Conservation (phyloP, 2,329 filamentous ascomycete species). For the Canariomyces notabilis region DNA sequence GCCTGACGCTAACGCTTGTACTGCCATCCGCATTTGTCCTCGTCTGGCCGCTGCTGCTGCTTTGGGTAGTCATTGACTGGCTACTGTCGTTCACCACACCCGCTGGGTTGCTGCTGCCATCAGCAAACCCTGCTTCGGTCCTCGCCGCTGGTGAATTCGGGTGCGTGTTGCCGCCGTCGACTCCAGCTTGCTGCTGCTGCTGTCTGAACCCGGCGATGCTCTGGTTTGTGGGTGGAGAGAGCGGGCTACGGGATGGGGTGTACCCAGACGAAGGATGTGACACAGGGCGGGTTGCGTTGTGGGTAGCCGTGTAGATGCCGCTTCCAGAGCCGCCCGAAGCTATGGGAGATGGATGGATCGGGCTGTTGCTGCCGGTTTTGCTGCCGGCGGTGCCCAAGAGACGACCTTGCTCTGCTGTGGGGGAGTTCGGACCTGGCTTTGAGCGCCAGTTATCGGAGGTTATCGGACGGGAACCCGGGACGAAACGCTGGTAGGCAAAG, state of each 20-base stretch:
- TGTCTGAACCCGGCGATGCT: background rate
- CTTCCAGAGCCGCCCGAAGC: background rate
- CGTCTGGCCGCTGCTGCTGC: background rate
- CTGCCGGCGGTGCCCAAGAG: background rate
- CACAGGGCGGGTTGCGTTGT: background rate
- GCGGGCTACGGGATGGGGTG: slow-evolving; percentile 6
- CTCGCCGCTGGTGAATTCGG: background rate
- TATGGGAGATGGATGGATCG: background rate
- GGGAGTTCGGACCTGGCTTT: background rate
- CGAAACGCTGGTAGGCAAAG: slow-evolving; percentile 7
- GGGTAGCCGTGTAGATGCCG: background rate
- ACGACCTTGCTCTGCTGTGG: background rate
- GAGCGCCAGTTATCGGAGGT: slow-evolving; percentile 13
- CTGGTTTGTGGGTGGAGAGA: background rate
- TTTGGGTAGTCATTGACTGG: background rate
- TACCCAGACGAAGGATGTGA: background rate
- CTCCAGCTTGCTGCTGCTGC: too few relatives aligned
- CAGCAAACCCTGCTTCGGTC: too few relatives aligned
- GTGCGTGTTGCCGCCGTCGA: background rate
- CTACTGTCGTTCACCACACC: too few relatives aligned
- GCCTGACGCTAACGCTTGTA: slow-evolving; percentile 27
- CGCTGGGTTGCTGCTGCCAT: background rate
- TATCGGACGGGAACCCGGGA: slow-evolving; percentile 8
- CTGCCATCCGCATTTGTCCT: too few relatives aligned
- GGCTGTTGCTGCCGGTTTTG: background rate